These are phyloP conservation scores for Pugionium cornutum DNA, from an alignment of 345 rosid genomes.

Conservation along the genomic window DNA sequence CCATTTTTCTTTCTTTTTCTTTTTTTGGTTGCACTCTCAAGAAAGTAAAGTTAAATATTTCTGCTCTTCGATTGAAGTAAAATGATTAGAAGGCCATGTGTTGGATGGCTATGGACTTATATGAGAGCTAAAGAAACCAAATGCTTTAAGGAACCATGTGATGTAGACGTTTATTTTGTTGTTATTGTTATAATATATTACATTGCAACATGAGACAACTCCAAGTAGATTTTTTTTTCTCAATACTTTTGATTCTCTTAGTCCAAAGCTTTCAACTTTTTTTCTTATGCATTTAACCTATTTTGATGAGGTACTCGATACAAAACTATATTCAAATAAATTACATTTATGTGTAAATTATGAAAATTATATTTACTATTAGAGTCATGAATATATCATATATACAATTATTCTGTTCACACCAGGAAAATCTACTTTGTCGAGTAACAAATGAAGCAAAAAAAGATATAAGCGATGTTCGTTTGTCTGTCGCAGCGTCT, in stretches of 20 bases:
- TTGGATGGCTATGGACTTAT: slow-evolving; percentile 27
- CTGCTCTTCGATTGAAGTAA: slow-evolving; percentile 4
- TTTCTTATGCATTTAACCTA: slow-evolving; percentile 2
- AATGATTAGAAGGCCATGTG: slow-evolving; percentile 23
- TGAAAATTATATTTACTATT: neutral
- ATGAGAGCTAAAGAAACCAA: slow-evolving; percentile 29
- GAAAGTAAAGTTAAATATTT: slow-evolving; percentile 2
- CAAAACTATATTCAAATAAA: no score
- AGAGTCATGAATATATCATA: slow-evolving; percentile 1
- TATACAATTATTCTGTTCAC: slow-evolving; percentile 24
- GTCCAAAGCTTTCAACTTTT: slow-evolving; percentile 23
- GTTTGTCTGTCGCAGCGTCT: no score
- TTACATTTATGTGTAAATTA: neutral
- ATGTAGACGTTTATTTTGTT: slow-evolving; percentile 18
- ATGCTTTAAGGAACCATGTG: slow-evolving; percentile 31
- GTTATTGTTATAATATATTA: slow-evolving; percentile 4
- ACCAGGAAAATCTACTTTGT: slow-evolving; percentile 11
- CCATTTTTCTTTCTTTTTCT: slow-evolving; percentile 42
- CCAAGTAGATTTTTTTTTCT: slow-evolving; percentile 29
- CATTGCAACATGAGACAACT: slow-evolving; percentile 39
- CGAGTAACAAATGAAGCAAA: neutral
- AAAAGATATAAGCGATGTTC: slow-evolving; percentile 13
- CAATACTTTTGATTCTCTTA: slow-evolving; percentile 21
- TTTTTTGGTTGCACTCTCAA: slow-evolving; percentile 7
- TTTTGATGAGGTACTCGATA: slow-evolving; percentile 10